Conservation (phyloP, 106 monocot species). For the Dioscorea alata region DNA sequence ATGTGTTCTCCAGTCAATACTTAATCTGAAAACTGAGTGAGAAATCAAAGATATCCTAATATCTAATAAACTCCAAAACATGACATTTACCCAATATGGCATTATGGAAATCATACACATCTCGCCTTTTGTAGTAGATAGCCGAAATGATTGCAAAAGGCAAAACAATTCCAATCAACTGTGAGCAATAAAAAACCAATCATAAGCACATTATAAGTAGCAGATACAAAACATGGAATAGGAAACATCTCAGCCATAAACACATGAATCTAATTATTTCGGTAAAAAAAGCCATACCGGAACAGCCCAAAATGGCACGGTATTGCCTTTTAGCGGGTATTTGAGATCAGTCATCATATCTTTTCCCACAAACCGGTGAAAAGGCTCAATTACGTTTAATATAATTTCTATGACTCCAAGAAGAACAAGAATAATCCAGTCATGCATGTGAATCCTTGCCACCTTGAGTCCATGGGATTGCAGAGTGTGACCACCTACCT, state of each 20-base stretch:
- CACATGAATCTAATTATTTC: neutral
- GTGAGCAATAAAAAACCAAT: neutral
- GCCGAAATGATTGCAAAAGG: conserved; percentile 12
- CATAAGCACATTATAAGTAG: neutral
- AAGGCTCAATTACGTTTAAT: conserved; percentile 19
- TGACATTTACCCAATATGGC: conserved; percentile 13
- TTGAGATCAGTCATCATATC: conserved; percentile 24
- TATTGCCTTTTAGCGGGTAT: conserved; percentile 20
- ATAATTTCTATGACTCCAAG: conserved; percentile 14
- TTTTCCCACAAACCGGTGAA: conserved; percentile 18
- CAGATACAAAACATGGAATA: neutral
- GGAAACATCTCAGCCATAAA: neutral
- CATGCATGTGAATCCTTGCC: conserved; percentile 21
- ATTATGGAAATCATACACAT: conserved; percentile 22
- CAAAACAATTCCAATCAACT: conserved; percentile 17
- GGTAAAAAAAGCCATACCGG: neutral
- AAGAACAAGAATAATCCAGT: conserved; percentile 15
- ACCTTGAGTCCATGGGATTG: conserved; percentile 18
- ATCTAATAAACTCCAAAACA: neutral
- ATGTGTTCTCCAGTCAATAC: neutral
- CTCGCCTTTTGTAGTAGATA: conserved; percentile 13
- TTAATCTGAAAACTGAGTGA: no score
- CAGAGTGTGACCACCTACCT: conserved; percentile 16
- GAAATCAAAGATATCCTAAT: neutral
- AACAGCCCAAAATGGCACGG: conserved; percentile 26